Evolutionary conservation across 164 flowering plant genomes (phyloP).

Genomic region (Dillenia turbinata): DNA sequence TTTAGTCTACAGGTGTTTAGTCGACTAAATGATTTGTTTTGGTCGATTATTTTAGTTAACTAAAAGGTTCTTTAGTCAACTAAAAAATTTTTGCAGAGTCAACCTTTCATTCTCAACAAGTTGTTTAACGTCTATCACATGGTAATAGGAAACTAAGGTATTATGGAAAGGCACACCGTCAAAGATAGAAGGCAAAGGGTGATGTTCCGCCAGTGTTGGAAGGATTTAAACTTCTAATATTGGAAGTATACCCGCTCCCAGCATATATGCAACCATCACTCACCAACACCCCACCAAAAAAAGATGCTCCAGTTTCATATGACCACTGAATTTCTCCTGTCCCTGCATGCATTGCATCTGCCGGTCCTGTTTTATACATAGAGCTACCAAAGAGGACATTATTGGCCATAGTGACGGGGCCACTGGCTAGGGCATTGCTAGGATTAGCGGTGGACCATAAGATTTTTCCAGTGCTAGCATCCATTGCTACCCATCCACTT

Average conservation of each 20-base stretch:
- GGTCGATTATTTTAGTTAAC: too few relatives aligned
- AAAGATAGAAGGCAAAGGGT: conserved; percentile 13
- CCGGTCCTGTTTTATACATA: neutral
- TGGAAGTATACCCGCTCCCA: neutral
- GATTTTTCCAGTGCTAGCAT: conserved; percentile 27
- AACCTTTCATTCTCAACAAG: too few relatives aligned
- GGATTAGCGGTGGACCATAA: conserved; percentile 38
- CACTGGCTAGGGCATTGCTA: conserved; percentile 16
- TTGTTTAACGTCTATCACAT: too few relatives aligned
- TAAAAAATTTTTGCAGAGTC: too few relatives aligned
- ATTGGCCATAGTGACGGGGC: conserved; percentile 32
- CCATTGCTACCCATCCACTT: conserved; percentile 48
- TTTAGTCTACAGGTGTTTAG: too few relatives aligned
- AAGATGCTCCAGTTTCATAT: neutral
- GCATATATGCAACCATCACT: neutral
- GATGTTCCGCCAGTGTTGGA: neutral
- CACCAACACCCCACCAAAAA: neutral
- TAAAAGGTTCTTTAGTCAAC: too few relatives aligned
- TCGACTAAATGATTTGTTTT: too few relatives aligned
- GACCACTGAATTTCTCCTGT: neutral
- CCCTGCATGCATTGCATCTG: neutral
- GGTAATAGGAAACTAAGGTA: too few relatives aligned
- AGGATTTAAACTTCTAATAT: neutral
- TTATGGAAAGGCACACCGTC: too few relatives aligned
- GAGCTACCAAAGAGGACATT: neutral